Evolutionary conservation across 768 basidiomycete species (phyloP).

Genomic region (Macrolepiota fuliginosa): DNA sequence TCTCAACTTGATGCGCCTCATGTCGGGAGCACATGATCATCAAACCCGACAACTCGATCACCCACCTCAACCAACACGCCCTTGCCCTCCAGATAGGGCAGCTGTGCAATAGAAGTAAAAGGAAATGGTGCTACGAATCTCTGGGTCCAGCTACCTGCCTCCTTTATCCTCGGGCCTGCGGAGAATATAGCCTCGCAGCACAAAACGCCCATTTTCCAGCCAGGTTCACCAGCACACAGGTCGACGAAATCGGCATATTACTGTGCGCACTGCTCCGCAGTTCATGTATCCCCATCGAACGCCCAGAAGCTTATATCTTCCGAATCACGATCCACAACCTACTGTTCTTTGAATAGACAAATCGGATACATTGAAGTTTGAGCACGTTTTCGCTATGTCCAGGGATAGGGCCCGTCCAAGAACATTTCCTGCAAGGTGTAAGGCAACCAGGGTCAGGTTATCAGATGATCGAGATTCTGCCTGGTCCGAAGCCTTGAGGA

Average conservation of each 20-base stretch:
- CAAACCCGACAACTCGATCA: conserved; percentile 1
- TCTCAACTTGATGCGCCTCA: not conserved
- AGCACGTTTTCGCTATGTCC: not conserved
- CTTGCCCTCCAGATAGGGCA: not conserved
- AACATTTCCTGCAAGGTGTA: not conserved
- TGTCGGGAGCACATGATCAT: conserved; percentile 3
- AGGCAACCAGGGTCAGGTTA: conserved; percentile 3
- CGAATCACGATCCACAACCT: not conserved
- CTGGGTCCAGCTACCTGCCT: not conserved
- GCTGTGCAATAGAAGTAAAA: not conserved
- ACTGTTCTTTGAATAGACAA: not conserved
- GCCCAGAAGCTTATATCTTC: not conserved
- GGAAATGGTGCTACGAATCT: not conserved
- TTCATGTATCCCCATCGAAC: not conserved
- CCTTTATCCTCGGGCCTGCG: conserved; percentile 2
- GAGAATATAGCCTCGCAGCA: not conserved
- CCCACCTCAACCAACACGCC: not conserved
- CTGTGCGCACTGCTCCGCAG: not conserved
- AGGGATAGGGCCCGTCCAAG: not conserved
- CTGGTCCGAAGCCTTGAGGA: not conserved
- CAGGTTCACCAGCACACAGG: not conserved
- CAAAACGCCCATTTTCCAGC: conserved; percentile 2
- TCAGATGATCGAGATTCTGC: not conserved
- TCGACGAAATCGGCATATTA: not conserved
- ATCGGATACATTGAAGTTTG: not conserved